These are phyloP conservation scores for Cadophora sp. DNA, from an alignment of 2,329 filamentous ascomycete genomes.

Conservation along the genomic window DNA sequence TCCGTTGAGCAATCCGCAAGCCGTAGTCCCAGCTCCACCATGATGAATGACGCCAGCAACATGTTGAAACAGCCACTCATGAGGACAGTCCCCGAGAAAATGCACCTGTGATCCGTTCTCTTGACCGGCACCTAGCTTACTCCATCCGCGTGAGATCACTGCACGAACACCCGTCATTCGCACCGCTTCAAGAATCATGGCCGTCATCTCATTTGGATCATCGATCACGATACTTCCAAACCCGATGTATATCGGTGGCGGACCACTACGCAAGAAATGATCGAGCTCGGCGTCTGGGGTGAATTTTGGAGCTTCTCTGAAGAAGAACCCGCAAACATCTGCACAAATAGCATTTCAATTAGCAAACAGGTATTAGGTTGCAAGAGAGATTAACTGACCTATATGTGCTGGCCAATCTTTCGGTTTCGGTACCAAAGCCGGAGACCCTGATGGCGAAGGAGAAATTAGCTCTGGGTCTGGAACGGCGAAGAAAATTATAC, in stretches of 20 bases:
- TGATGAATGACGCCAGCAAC: conserved; percentile 34
- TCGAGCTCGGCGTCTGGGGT: conserved; percentile 38
- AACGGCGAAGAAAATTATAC: too few species aligned
- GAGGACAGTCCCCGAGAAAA: conserved; percentile 29
- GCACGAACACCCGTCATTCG: conserved; percentile 45
- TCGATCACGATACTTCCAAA: conserved; percentile 43
- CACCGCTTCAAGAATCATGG: conserved; percentile 47
- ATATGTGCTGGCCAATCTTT: conserved; percentile 31
- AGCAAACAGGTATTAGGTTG: neutral
- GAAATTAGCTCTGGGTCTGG: too few species aligned
- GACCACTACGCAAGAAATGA: conserved; percentile 31
- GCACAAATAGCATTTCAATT: neutral
- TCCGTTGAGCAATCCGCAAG: conserved; percentile 46
- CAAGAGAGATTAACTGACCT: conserved; percentile 34
- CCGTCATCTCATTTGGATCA: conserved; percentile 46
- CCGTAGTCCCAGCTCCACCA: conserved; percentile 39
- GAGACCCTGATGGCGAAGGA: conserved; percentile 20
- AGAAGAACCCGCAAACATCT: conserved; percentile 77
- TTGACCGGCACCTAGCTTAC: conserved; percentile 41
- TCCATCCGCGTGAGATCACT: conserved; percentile 49
- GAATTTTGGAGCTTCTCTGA: conserved; percentile 65
- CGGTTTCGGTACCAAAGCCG: conserved; percentile 32
- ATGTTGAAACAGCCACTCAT: conserved; percentile 47
- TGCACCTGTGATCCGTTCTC: conserved; percentile 17
- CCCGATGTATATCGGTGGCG: conserved; percentile 35